Evolutionary conservation across 805 yeast species (phyloP).

Genomic region (Saccharomyces mikatae): DNA sequence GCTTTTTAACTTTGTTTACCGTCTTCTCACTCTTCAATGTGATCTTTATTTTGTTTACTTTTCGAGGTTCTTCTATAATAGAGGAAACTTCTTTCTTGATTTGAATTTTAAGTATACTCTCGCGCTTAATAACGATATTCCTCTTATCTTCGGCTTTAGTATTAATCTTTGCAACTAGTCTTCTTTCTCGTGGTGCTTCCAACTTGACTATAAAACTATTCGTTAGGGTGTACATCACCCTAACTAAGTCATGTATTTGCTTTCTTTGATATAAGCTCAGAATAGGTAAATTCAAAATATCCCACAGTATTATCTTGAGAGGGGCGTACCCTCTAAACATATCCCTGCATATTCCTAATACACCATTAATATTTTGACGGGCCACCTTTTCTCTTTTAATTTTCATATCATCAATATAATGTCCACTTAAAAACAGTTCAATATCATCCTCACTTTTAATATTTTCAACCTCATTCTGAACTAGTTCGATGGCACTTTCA

Average conservation of each 20-base stretch:
- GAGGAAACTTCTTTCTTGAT: slow-evolving; percentile 3
- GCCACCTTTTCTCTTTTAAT: slow-evolving; percentile 16
- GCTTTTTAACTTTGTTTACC: not conserved
- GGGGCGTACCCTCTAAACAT: slow-evolving; percentile 40
- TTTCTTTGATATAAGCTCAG: slow-evolving; percentile 54
- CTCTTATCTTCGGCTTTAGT: slow-evolving; percentile 40
- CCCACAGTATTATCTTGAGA: slow-evolving; percentile 58
- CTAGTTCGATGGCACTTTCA: slow-evolving; percentile 24
- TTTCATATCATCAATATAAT: slow-evolving; percentile 16
- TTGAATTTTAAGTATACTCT: slow-evolving; percentile 31
- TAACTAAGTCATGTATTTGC: slow-evolving; percentile 53
- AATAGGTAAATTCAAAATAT: slow-evolving; percentile 52
- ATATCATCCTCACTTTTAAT: slow-evolving; percentile 15
- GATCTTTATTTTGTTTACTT: slow-evolving; percentile 12
- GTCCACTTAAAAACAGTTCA: slow-evolving; percentile 7
- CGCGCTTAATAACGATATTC: slow-evolving; percentile 48
- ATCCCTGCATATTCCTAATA: slow-evolving; percentile 17
- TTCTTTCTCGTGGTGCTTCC: slow-evolving; percentile 59
- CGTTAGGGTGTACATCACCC: slow-evolving; percentile 54
- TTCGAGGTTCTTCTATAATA: not conserved
- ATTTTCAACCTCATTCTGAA: slow-evolving; percentile 10
- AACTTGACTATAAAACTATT: slow-evolving; percentile 56
- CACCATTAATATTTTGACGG: slow-evolving; percentile 24
- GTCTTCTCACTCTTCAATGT: slow-evolving; percentile 2
- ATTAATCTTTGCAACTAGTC: slow-evolving; percentile 45